Evolutionary conservation across 306 rosid genomes (phyloP).

Genomic region (Trifolium fragiferum): DNA sequence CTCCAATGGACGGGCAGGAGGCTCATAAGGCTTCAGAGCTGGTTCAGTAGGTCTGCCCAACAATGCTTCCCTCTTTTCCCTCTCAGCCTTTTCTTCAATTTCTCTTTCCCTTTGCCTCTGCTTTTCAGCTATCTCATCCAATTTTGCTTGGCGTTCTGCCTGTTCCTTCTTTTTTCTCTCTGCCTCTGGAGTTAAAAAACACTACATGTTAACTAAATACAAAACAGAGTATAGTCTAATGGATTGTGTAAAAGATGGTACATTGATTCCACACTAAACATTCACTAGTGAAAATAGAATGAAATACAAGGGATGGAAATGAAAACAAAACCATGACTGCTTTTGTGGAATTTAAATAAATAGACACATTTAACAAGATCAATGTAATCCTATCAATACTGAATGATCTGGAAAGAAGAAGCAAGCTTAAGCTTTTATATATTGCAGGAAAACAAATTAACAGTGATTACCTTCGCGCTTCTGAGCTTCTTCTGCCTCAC

Average conservation of each 20-base stretch:
- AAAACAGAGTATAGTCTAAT: not conserved
- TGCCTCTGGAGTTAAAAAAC: conserved; percentile 62
- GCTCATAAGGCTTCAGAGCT: conserved; percentile 48
- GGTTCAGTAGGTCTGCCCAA: conserved; percentile 58
- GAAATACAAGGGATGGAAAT: not conserved
- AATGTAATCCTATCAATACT: not conserved
- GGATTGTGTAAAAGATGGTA: not conserved
- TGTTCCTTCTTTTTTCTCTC: conserved; percentile 81
- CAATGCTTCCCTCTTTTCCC: conserved; percentile 62
- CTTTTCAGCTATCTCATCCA: conserved; percentile 78
- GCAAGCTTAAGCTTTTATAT: not conserved
- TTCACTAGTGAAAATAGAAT: not conserved
- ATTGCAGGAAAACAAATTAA: not conserved
- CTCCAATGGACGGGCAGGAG: conserved; percentile 53
- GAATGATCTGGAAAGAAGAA: not conserved
- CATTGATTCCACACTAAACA: not conserved
- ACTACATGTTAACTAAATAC: not conserved
- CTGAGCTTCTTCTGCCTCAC: conserved; percentile 81
- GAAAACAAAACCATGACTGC: not conserved
- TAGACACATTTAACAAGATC: not conserved
- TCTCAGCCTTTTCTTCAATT: conserved; percentile 74
- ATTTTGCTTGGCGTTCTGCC: conserved; percentile 69
- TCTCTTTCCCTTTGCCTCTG: conserved; percentile 85
- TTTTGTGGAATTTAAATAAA: not conserved
- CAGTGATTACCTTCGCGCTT: conserved; percentile 75